A percentile compares a stretch with the other conserved stretches of the same genome.
These are phyloP conservation scores for Pseudonitzschia pungens DNA, from an alignment of 108 stramenopile genomes.

Conservation along the genomic window DNA sequence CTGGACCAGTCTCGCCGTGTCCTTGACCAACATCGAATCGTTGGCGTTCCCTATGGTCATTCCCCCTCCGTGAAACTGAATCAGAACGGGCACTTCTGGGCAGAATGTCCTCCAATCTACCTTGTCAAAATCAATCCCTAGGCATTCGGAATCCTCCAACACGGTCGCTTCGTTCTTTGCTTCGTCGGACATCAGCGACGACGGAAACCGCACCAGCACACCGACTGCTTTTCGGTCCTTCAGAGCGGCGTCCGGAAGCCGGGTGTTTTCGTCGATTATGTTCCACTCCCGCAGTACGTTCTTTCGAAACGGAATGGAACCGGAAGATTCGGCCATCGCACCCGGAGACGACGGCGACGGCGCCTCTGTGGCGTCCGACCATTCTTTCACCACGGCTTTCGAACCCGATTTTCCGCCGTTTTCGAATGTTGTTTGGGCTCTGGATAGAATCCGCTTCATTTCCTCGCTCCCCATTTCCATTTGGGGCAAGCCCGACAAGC, in stretches of 20 bases:
- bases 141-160: slow-evolving; percentile 8
- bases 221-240: background rate
- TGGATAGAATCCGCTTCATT: background rate
- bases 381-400: background rate
- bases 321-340: background rate
- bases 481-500: background rate
- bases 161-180: background rate
- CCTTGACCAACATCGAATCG: background rate
- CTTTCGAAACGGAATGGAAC: slow-evolving; percentile 12
- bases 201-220: slow-evolving; percentile 11
- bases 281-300: slow-evolving; percentile 8
- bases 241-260: background rate
- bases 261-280: background rate
- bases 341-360: background rate
- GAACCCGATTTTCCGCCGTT: background rate
- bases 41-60: background rate
- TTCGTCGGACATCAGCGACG: slow-evolving; percentile 4
- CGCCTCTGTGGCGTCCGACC: background rate
- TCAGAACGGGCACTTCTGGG: slow-evolving; percentile 1
- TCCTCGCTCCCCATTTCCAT: background rate
- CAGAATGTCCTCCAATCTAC: slow-evolving; percentile 9
- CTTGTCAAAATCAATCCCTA: background rate
- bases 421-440: background rate
- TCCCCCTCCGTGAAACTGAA: slow-evolving; percentile 20
- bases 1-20: background rate